Base-by-base conservation (phyloP, 176 grass and related monocot species). In the Oryza meridionalis region DNA sequence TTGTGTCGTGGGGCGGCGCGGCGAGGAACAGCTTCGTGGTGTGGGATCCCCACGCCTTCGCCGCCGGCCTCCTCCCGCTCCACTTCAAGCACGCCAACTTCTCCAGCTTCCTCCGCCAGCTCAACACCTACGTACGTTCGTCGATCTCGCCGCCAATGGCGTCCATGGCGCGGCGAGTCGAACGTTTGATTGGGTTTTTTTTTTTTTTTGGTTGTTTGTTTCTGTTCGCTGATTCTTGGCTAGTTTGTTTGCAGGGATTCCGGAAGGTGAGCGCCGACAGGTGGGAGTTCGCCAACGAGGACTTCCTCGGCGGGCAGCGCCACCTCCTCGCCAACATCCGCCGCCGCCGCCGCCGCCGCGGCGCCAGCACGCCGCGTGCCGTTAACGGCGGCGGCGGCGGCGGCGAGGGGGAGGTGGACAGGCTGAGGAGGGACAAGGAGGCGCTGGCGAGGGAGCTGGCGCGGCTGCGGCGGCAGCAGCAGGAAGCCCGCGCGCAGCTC, bases 251-350 rank as follows among this genome's bases (percentile, higher is more conserved):
- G 43, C 67, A 88, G 86, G 74, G 79, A 78, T 94, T 94, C 76
- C 76, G 85, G 27, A 91, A 91, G 83, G 86, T 91, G 70, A 91
- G 67, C 78, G 75, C 86, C 9, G 92, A 94, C 55, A 91, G 79
- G 85, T 94, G 89, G 92, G 92, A 94, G 64, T 94, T 94, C 65
- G 89, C 86, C 66, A 83, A 91, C 74, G 76, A 84, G 32, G 76
- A 86, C 45, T 94, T 94, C 83, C 74, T 88, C 51, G 81, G 69
- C 37, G 92, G 92, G 29, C 89, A 94, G 59, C 82, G 79, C n/a
- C 92, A 88, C 76, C 86, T 94, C 50, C 82, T 94, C 11, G 65
- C 84, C 33, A 88, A 85, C 79, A 94, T 94, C 77, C 86, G 73
- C 24, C 73, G 92, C 77, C 86, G 73, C 24, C 73, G 92, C 19